Base-by-base conservation (phyloP, 2,329 filamentous ascomycete genomes). In the Ascochyta viciae-villosae region DNA sequence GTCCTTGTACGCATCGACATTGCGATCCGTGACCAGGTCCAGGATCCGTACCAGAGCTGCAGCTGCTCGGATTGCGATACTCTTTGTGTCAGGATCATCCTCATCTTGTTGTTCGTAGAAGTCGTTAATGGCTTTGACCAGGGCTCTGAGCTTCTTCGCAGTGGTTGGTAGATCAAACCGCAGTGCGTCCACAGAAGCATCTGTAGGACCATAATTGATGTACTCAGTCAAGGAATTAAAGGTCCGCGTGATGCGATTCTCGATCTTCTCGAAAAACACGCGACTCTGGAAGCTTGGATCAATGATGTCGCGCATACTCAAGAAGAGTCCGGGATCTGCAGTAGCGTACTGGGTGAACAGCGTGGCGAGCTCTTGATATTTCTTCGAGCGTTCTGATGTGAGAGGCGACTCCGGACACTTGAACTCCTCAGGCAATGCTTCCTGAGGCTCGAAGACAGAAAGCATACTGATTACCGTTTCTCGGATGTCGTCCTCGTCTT, bases 191-290 rank as follows among this genome's bases (percentile, higher is more conserved):
- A 63, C 61, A 22, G 54, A 63, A 10, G 60, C 57, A 35, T 65
- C 62, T 12, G 64, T 69, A 0, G 71, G 65, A 3, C 71, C 71
- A 33, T 67, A 50, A 8, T 52, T 54, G 22, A 74, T 68, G 46
- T 74, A 73, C 29, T 74, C 63, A 38, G 73, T 67, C 44, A 75
- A 44, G 4, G 64, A 68, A 13, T 63, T 60, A 60, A 75, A 73
- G 1, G 68, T 58, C n/a, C 59, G 58, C 22, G 54, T 52, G 34
- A 72, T 67, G 22, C 71, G 70, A 42, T 60, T 65, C 19, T 71
- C 66, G 39, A 76, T 66, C 50, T 75, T 76, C 19, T 72, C 64
- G 40, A 75, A 74, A 61, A 74, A 75, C 6, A 72, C 66, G 4
- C 67, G 61, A n/a, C 63, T 62, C 48, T 71, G 68, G 46, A 75